Base-by-base conservation (phyloP, 2,329 filamentous ascomycete genomes). In the Diaporthe velutina region DNA sequence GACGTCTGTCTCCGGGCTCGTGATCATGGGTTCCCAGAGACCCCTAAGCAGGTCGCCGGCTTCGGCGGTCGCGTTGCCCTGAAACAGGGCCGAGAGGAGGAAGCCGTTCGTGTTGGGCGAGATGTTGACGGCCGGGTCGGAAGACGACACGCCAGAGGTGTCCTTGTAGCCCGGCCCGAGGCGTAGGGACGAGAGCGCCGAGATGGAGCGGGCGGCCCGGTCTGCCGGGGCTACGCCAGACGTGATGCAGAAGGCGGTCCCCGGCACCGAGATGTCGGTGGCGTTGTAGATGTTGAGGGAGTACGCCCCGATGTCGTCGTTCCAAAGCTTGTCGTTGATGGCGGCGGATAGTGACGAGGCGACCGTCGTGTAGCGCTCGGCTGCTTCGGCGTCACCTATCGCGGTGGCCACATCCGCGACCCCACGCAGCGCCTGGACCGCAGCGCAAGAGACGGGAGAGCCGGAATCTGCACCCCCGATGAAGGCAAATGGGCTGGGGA, bases 71-170 rank as follows among this genome's bases (percentile, higher is more conserved):
- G 76, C 78, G 71, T 79, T 81, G 0, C 84, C 80, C 0, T 86
- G 77, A 0, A 84, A 82, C 60, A 83, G 78, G 8, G 71, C 52
- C 60, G 50, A 9, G n/a, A 88, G 81, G 4, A 87, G 78, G 75
- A 87, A 86, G 4, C 85, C 85, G 17, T 82, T 84, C 33, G 85
- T 88, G 76, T 87, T 88, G 15, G 88, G 86, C 4, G 85, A 86
- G 50, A 86, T 83, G 73, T 81, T 85, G 40, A 76, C 50, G 3
- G 72, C 73, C 7, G 73, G 71, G 2, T 50, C 61, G 61, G 42
- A 25, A 6, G 61, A 52, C 8, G 61, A 67, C 28, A 67, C 61
- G 19, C 19, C 64, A 2, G 78, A 77, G 25, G 38, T 54, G 67
- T 80, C 78, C 48, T 76, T 78, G 74, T 78, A 80, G 3, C 79